phyloP scores from a whole-genome alignment of 768 basidiomycete species.

The Hericium alpestre region DNA sequence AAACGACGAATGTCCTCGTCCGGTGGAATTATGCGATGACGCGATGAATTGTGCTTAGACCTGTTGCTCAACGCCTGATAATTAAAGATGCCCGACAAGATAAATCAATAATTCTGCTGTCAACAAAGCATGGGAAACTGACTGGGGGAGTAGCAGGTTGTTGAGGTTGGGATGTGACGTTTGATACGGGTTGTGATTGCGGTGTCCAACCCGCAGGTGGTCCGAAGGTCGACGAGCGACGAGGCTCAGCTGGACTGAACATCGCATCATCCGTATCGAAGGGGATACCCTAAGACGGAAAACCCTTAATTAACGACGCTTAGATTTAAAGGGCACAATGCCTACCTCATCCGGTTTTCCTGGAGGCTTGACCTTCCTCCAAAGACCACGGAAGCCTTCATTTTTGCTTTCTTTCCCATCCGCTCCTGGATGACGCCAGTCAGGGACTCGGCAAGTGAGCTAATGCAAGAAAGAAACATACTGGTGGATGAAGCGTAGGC shows the following conservation, averaged over 20 bases:
- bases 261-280: conserved; percentile 72
- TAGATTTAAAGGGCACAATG: conserved; percentile 1
- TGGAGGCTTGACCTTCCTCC: conserved; percentile 69
- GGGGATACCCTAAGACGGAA: conserved; percentile 47
- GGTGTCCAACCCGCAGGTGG: neutral
- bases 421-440: neutral
- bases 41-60: conserved; percentile 17
- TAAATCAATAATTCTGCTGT: neutral
- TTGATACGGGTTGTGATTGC: neutral
- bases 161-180: neutral
- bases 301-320: neutral
- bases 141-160: conserved; percentile 1
- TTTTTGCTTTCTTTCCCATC: conserved; percentile 16
- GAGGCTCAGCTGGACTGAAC: conserved; percentile 54
- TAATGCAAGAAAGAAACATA: neutral
- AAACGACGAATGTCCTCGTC: conserved; percentile 81
- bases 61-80: conserved; percentile 6
- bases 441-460: neutral
- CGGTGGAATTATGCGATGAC: conserved; percentile 45
- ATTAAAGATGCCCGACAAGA: neutral
- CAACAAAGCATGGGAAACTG: neutral
- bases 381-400: conserved; percentile 59
- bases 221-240: conserved; percentile 25
- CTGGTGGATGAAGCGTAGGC: conserved; percentile 46
- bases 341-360: conserved; percentile 74